Evolutionary conservation across 202 grass and related monocot genomes (phyloP), one percentile per base, ranked within the genome.

Genomic region (Brachypodium distachyon): DNA sequence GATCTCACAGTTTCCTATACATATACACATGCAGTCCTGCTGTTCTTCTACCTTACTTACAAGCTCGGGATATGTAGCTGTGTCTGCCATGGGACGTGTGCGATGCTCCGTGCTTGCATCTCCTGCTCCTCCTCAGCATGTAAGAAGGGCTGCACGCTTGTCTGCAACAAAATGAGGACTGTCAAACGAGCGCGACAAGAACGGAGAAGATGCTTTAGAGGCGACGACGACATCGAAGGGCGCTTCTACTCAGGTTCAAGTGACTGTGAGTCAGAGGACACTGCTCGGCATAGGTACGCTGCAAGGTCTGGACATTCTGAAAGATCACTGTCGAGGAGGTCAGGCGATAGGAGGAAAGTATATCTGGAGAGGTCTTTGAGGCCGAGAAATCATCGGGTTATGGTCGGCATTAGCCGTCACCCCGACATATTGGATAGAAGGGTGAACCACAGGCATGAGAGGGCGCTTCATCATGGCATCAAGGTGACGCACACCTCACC

Each of bases 281-380:
- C 50, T 14, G 52, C 53, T 43, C 36, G 16, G 26, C 83, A 58
- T 36, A 59, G 11, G 18, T 54, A 34, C 39, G 70, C 28, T 4
- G 49, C 76, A 27, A 84, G 62, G 13, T 72, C 27, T 1, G 7
- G 40, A 11, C 17, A 13, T 11, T 74, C 38, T 14, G 16, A n/a
- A 19, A 67, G 70, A 82, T 77, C 85, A 37, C n/a, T 69, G 59
- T 71, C 50, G 51, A 64, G 81, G 44, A 85, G 78, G 57, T 79
- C 36, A 71, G 61, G 72, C 3, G 65, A 86, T 21, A 48, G 52
- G 23, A 73, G 48, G 26, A 89, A 60, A 68, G 67, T 78, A 10
- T 78, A 91, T 71, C 48, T 89, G 86, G 73, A 91, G 17, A 86
- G 80, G 56, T 88, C 82, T 39, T 34, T 90, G 28, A 83, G 69